These are phyloP conservation scores for Penicillium crystallinum DNA, from an alignment of 495 filamentous ascomycete species.

Conservation along the genomic window DNA sequence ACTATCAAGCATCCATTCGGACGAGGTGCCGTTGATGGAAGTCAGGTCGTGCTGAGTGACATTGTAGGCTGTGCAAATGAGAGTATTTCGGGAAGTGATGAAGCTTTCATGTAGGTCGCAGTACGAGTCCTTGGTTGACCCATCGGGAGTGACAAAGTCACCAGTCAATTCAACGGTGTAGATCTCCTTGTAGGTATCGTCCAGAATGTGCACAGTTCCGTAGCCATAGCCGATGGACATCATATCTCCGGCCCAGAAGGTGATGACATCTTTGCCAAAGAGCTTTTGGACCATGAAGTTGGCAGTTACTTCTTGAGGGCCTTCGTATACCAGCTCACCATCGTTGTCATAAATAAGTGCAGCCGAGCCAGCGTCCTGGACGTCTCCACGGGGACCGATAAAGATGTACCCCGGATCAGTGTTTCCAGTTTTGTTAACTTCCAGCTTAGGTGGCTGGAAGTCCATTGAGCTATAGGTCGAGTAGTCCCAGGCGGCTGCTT, in stretches of 20 bases:
- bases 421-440: too few species aligned
- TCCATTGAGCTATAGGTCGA: too few species aligned
- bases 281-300: too few species aligned
- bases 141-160: constrained; percentile 27
- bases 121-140: constrained; percentile 23
- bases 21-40: constrained; percentile 27
- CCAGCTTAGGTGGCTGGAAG: too few species aligned
- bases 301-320: too few species aligned
- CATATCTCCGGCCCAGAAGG: constrained; percentile 36
- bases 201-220: constrained; percentile 33
- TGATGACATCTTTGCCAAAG: constrained; percentile 30
- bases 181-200: constrained; percentile 36
- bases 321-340: too few species aligned
- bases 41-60: constrained; percentile 45
- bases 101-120: constrained; percentile 46
- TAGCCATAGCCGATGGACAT: constrained; percentile 29
- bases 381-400: too few species aligned
- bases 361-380: too few species aligned
- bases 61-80: constrained; percentile 53
- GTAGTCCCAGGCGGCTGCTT: too few species aligned
- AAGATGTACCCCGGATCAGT: too few species aligned
- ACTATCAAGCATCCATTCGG: constrained; percentile 44
- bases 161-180: constrained; percentile 29
- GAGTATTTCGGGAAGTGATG: constrained; percentile 43
- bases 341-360: too few species aligned